Evolutionary conservation across 108 stramenopile species (phyloP).

Genomic region (Pseudonitzschia pungens): DNA sequence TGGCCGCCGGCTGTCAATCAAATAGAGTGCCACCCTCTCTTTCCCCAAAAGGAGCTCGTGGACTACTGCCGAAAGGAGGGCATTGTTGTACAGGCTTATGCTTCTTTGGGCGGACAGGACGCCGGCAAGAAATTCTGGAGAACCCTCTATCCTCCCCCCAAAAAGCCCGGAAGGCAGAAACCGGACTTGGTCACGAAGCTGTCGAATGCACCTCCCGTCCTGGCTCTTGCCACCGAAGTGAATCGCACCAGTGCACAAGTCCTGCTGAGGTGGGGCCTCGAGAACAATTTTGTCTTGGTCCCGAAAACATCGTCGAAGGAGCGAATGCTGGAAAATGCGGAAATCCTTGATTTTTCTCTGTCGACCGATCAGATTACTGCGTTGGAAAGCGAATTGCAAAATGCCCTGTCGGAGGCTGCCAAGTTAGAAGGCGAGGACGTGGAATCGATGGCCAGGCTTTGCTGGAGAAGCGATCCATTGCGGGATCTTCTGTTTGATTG

Average conservation of each 20-base stretch:
- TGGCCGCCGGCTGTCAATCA: slow-evolving; percentile 87
- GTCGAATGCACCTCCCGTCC: slow-evolving; percentile 44
- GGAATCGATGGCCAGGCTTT: slow-evolving; percentile 48
- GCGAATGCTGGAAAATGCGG: slow-evolving; percentile 63
- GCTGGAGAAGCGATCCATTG: slow-evolving; percentile 75
- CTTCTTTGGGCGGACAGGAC: slow-evolving; percentile 81
- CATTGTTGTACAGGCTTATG: slow-evolving; percentile 76
- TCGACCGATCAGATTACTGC: slow-evolving; percentile 31
- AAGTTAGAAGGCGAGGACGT: slow-evolving; percentile 24
- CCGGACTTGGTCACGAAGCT: slow-evolving; percentile 23
- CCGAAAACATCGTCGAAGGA: slow-evolving; percentile 52
- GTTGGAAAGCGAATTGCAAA: slow-evolving; percentile 16
- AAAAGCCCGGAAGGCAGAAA: slow-evolving; percentile 14
- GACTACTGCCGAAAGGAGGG: slow-evolving; percentile 70
- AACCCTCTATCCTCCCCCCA: slow-evolving; percentile 27
- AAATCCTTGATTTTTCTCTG: slow-evolving; percentile 44
- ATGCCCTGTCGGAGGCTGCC: slow-evolving; percentile 17
- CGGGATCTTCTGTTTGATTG: slow-evolving; percentile 58
- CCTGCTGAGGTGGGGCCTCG: slow-evolving; percentile 66
- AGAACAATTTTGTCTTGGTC: slow-evolving; percentile 51
- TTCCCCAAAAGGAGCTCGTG: slow-evolving; percentile 62
- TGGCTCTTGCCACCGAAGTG: slow-evolving; percentile 41
- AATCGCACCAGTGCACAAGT: slow-evolving; percentile 62
- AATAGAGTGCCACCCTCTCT: slow-evolving; percentile 83
- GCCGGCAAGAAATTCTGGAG: slow-evolving; percentile 52